Percentiles rank a stretch among this genome's conserved stretches.
phyloP scores from a whole-genome alignment of 495 filamentous ascomycete species.

The Neurospora sp. region DNA sequence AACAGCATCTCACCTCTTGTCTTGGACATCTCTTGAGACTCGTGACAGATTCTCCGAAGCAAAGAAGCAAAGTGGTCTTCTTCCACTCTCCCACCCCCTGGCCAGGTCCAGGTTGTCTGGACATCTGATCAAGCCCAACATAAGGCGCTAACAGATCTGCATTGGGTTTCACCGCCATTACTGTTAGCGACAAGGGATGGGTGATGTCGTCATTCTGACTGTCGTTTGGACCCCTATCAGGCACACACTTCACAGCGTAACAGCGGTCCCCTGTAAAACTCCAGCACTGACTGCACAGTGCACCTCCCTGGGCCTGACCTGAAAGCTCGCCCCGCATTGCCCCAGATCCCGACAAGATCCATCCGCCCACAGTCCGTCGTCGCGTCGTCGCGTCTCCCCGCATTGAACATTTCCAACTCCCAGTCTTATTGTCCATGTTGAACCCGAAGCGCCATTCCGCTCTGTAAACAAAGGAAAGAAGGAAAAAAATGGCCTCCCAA shows the following conservation, averaged over 20 bases:
- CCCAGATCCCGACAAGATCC: not conserved
- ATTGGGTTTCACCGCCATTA: not conserved
- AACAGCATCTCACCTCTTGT: not conserved
- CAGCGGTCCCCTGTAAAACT: not conserved
- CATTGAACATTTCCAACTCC: not conserved
- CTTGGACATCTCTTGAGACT: not conserved
- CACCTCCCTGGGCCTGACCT: not conserved
- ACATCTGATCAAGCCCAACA: not conserved
- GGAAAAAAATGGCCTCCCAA: slow-evolving; percentile 22
- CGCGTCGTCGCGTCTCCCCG: not conserved
- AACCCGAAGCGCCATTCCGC: not conserved
- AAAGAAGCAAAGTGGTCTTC: not conserved
- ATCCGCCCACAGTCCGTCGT: not conserved
- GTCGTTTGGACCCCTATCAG: not conserved
- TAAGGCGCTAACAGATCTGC: not conserved
- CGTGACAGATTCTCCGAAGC: not conserved
- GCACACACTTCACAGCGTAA: not conserved
- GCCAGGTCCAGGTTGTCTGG: not conserved
- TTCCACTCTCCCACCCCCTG: not conserved
- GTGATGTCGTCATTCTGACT: not conserved
- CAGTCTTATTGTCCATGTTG: not conserved
- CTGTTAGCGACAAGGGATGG: not conserved
- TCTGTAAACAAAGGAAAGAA: not conserved
- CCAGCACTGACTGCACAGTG: not conserved
- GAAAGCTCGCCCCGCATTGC: not conserved